Percentiles rank a stretch among this genome's conserved stretches.
phyloP scores from a whole-genome alignment of 306 rosid genomes.

The Oemleria cerasiformis region DNA sequence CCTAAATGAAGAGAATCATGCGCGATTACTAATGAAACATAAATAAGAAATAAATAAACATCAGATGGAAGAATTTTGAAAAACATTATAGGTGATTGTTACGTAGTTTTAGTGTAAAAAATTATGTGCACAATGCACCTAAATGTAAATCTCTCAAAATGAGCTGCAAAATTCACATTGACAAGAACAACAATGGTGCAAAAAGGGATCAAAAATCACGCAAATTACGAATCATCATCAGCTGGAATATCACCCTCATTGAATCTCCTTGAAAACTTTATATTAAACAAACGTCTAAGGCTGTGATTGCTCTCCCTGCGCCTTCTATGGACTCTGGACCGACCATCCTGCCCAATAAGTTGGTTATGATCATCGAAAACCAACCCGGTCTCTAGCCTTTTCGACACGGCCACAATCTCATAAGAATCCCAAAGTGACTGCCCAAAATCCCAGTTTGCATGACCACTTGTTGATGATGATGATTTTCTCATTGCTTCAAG shows the following conservation, averaged over 20 bases:
- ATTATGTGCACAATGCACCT: no score
- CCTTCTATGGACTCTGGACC: constrained; percentile 19
- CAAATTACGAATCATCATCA: constrained; percentile 19
- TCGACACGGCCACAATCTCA: constrained; percentile 76
- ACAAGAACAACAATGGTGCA: background rate
- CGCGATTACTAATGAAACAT: background rate
- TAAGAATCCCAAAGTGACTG: constrained; percentile 89
- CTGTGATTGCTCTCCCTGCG: constrained; percentile 65
- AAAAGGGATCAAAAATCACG: constrained; percentile 8
- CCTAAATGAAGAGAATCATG: no score
- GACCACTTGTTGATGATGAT: background rate
- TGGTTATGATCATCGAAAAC: constrained; percentile 34
- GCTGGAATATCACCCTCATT: constrained; percentile 25
- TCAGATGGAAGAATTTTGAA: background rate
- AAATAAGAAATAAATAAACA: background rate
- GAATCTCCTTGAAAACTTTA: constrained; percentile 56
- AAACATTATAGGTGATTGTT: no score
- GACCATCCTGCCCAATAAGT: constrained; percentile 24
- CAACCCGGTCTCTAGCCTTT: constrained; percentile 61
- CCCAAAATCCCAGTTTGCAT: constrained; percentile 56
- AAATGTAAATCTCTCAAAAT: background rate
- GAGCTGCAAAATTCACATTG: background rate
- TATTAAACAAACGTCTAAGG: constrained; percentile 63
- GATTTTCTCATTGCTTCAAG: constrained; percentile 41
- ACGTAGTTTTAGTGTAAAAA: background rate